A percentile compares a stretch with the other conserved stretches of the same genome.
Evolutionary conservation across 345 rosid species (phyloP).

Genomic region (Eucalyptus virginea): DNA sequence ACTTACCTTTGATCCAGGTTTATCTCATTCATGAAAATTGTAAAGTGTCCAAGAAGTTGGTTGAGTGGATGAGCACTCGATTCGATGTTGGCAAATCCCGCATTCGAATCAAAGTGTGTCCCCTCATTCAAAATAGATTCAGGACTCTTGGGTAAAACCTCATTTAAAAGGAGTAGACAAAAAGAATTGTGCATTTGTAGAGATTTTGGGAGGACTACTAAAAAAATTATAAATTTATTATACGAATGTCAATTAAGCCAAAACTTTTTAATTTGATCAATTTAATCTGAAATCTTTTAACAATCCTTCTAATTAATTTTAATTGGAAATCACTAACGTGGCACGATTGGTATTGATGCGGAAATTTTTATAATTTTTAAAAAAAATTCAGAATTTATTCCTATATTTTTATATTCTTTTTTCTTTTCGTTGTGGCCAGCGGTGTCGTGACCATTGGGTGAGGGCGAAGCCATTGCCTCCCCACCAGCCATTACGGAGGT

Average conservation of each 20-base stretch:
- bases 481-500: background rate
- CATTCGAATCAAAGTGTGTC: background rate
- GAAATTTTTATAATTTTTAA: rapidly evolving
- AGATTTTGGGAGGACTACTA: rapidly evolving
- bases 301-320: rapidly evolving
- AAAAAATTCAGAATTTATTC: rapidly evolving
- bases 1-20: background rate
- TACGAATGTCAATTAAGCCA: rapidly evolving
- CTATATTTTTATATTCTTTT: background rate
- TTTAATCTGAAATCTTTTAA: rapidly evolving
- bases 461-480: background rate
- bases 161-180: background rate
- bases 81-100: rapidly evolving
- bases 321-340: rapidly evolving
- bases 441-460: background rate
- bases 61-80: background rate
- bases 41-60: background rate
- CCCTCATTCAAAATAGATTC: background rate
- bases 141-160: background rate
- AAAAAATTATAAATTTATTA: background rate
- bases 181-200: rapidly evolving
- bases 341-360: rapidly evolving
- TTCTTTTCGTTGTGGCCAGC: rapidly evolving
- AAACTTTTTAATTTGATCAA: rapidly evolving
- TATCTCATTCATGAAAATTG: background rate